phyloP scores from a whole-genome alignment of 2,329 filamentous ascomycete species.

The Fusarium clavum region DNA sequence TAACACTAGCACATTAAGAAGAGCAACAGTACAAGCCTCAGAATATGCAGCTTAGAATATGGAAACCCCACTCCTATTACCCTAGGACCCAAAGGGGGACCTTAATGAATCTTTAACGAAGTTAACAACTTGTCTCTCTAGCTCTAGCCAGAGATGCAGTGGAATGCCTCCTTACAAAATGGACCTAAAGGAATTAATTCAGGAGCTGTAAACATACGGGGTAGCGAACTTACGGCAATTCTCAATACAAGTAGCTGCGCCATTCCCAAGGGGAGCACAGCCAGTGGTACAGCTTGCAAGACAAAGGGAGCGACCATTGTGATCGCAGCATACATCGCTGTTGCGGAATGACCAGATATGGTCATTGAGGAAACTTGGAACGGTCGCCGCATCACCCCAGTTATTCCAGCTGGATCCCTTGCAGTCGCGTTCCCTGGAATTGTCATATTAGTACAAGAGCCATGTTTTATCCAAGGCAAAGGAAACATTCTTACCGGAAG shows the following conservation, averaged over 20 bases:
- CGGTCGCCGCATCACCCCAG: not conserved
- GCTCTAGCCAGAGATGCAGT: not conserved
- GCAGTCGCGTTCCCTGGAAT: not conserved
- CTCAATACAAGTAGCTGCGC: not conserved
- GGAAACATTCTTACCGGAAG: not conserved
- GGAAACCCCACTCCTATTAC: not conserved
- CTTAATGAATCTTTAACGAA: not conserved
- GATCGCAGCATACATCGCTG: not conserved
- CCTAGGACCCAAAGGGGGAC: fast-evolving
- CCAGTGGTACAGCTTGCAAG: not conserved
- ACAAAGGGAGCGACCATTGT: not conserved
- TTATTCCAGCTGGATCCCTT: not conserved
- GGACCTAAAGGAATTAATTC: not conserved
- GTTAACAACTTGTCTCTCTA: not conserved
- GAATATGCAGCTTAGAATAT: fast-evolving
- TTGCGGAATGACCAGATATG: not conserved
- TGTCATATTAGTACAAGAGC: not conserved
- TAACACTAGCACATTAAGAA: not conserved
- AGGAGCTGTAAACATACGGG: fast-evolving
- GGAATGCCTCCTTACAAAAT: not conserved
- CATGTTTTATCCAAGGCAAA: not conserved
- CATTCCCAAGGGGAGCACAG: not conserved
- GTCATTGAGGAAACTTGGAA: not conserved
- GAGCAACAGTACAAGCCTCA: fast-evolving
- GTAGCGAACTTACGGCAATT: not conserved